These are phyloP conservation scores for Planoprotostelium fungivorum DNA, from an alignment of 78 protist species.

Conservation along the genomic window DNA sequence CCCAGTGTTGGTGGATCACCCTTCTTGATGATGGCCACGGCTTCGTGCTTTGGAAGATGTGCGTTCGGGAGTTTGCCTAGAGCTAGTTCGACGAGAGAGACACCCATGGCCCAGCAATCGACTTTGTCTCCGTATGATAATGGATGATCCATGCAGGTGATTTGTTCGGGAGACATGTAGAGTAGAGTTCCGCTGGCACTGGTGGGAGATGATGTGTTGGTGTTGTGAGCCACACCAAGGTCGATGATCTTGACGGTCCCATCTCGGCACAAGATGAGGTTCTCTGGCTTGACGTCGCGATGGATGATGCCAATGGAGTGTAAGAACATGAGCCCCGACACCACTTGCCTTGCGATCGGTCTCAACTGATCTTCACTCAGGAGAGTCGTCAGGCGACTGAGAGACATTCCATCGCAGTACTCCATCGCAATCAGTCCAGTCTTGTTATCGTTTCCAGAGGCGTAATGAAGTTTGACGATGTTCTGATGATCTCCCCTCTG, in stretches of 20 bases:
- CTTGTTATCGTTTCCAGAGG: neutral
- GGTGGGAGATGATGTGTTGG: neutral
- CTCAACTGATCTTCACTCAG: neutral
- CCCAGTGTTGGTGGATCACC: neutral
- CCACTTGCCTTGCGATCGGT: neutral
- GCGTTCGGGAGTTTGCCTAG: neutral
- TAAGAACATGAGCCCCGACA: neutral
- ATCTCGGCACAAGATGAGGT: neutral
- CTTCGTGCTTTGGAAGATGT: neutral
- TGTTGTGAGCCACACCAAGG: neutral
- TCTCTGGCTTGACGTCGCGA: neutral
- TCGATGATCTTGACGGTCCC: neutral
- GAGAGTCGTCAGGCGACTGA: neutral
- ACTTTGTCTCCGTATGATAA: neutral
- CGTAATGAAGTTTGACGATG: neutral
- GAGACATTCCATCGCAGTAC: neutral
- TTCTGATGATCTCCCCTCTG: neutral
- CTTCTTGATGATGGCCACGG: neutral
- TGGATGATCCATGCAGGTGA: neutral
- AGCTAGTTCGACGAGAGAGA: neutral
- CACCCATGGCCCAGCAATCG: neutral
- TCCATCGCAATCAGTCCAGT: neutral
- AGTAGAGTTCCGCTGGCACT: neutral
- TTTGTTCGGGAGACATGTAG: neutral
- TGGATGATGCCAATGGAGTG: neutral